A percentile compares a stretch with the other conserved stretches of the same genome.
Conservation (phyloP, 2,329 filamentous ascomycete genomes). For the Moelleriella libera region DNA sequence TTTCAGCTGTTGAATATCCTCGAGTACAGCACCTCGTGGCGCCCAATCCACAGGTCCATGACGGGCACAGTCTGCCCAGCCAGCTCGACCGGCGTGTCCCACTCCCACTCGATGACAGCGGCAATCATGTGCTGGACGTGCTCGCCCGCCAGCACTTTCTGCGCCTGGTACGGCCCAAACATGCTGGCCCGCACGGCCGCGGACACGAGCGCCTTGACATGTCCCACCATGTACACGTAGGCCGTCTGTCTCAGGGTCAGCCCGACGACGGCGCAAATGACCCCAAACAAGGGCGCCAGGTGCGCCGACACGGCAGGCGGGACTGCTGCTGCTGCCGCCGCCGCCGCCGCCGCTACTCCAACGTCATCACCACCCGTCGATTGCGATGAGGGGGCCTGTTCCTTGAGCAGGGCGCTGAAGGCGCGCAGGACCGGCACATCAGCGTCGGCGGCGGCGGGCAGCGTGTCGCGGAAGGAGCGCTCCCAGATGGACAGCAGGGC, state of each 20-base stretch:
- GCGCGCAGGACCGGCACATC: slow-evolving; percentile 17
- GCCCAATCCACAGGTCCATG: slow-evolving; percentile 71
- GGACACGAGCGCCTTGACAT: slow-evolving; percentile 62
- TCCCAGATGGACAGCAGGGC: slow-evolving; percentile 68
- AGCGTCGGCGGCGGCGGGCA: slow-evolving; percentile 9
- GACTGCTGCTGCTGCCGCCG: too few species aligned
- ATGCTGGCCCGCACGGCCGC: slow-evolving; percentile 66
- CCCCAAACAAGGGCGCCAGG: slow-evolving; percentile 57
- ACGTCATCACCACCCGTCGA: too few species aligned
- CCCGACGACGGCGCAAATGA: slow-evolving; percentile 46
- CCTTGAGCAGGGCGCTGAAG: slow-evolving; percentile 21
- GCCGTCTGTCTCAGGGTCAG: slow-evolving; percentile 48
- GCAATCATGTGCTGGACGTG: slow-evolving; percentile 44
- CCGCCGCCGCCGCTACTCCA: too few species aligned
- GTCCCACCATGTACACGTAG: slow-evolving; percentile 63
- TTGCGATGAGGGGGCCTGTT: slow-evolving; percentile 4
- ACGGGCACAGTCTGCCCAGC: slow-evolving; percentile 64
- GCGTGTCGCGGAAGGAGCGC: slow-evolving; percentile 40
- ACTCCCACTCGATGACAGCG: slow-evolving; percentile 44
- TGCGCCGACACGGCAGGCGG: slow-evolving; percentile 43
- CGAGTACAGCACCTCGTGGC: slow-evolving; percentile 73
- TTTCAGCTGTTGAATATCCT: slow-evolving; percentile 70
- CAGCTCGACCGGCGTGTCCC: slow-evolving; percentile 43
- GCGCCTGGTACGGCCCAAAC: slow-evolving; percentile 69
- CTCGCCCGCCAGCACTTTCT: slow-evolving; percentile 52